phyloP scores from a whole-genome alignment of 768 basidiomycete genomes.

The Leccinum subgranulosum region DNA sequence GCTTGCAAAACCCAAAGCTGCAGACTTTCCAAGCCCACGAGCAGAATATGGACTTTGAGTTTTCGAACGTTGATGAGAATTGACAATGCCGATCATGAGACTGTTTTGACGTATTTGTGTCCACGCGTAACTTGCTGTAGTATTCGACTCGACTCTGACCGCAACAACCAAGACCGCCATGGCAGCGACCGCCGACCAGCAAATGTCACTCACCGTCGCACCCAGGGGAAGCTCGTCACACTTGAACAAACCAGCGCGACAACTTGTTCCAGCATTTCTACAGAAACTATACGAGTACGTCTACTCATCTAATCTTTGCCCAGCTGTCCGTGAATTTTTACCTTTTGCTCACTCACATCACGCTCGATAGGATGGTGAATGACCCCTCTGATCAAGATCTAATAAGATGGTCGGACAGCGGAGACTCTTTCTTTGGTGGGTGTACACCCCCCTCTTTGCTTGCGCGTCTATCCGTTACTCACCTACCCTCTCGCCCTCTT shows the following conservation, averaged over 20 bases:
- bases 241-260: slow-evolving; percentile 44
- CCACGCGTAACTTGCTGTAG: background rate
- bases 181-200: slow-evolving; percentile 49
- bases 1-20: too few relatives aligned
- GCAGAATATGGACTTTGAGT: too few relatives aligned
- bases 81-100: background rate
- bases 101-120: background rate
- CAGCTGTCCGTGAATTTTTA: slow-evolving; percentile 4
- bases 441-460: slow-evolving; percentile 29
- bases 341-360: slow-evolving; percentile 7
- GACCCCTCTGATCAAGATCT: slow-evolving; percentile 78
- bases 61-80: too few relatives aligned
- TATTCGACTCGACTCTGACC: background rate
- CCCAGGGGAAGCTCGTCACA: slow-evolving; percentile 30
- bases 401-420: slow-evolving; percentile 88
- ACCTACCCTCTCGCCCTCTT: background rate
- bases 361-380: slow-evolving; percentile 75
- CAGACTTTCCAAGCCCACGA: too few relatives aligned
- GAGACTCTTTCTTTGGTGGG: slow-evolving; percentile 95
- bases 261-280: slow-evolving; percentile 76
- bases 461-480: background rate
- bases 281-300: slow-evolving; percentile 78
- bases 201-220: slow-evolving; percentile 54
- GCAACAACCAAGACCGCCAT: slow-evolving; percentile 9
- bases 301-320: slow-evolving; percentile 10